These are phyloP conservation scores for Coemansia sp. DNA, from an alignment of 192 early-diverging fungal genomes.

Conservation along the genomic window DNA sequence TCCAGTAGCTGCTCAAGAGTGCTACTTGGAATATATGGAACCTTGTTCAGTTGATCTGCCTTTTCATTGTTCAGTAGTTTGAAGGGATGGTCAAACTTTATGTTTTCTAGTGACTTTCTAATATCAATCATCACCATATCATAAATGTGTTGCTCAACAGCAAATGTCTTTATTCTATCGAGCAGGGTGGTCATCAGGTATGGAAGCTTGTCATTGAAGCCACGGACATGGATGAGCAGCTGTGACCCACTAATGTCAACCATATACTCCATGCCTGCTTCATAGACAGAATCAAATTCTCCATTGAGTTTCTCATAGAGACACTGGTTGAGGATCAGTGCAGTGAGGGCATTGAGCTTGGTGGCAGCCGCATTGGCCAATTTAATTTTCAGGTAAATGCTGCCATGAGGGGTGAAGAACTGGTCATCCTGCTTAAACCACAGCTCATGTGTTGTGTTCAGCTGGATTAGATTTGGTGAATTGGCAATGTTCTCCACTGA, in stretches of 20 bases:
- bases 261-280: not conserved
- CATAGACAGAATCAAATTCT: not conserved
- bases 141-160: not conserved
- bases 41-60: not conserved
- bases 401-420: slow-evolving; percentile 84
- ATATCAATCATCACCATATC: not conserved
- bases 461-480: not conserved
- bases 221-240: not conserved
- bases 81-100: not conserved
- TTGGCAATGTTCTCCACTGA: too few relatives aligned
- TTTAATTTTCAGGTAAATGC: not conserved
- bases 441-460: slow-evolving; percentile 45
- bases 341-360: not conserved
- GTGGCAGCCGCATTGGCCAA: not conserved
- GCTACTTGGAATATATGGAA: not conserved
- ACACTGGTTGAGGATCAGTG: not conserved
- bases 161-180: not conserved
- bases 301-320: not conserved
- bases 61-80: not conserved
- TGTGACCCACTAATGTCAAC: not conserved
- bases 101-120: not conserved
- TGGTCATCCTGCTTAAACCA: slow-evolving; percentile 93
- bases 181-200: not conserved
- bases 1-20: not conserved
- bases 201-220: not conserved